phyloP scores from a whole-genome alignment of 2,329 filamentous ascomycete genomes.

The Colletotrichum cuscutae region DNA sequence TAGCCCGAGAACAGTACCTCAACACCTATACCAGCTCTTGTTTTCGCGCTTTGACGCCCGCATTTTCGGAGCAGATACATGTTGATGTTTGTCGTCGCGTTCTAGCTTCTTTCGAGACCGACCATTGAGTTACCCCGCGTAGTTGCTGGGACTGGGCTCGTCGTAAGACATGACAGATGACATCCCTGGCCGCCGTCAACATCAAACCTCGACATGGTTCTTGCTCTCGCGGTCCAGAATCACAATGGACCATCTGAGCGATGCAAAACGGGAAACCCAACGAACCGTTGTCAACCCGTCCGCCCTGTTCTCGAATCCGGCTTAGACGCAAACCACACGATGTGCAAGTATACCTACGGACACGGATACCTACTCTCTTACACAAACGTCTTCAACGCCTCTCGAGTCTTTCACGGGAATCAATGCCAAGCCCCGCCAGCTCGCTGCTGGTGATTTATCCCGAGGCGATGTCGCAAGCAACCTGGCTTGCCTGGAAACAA shows the following conservation, averaged over 20 bases:
- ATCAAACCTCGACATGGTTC: neutral
- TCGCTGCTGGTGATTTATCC: neutral
- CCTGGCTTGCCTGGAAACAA: neutral
- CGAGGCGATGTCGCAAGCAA: neutral
- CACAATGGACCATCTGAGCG: too few relatives aligned
- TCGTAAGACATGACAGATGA: neutral
- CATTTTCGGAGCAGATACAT: neutral
- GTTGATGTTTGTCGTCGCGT: neutral
- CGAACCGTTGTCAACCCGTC: neutral
- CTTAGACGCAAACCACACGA: neutral
- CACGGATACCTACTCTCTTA: neutral
- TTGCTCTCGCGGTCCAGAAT: neutral
- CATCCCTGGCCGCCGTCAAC: neutral
- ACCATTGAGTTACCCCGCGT: neutral
- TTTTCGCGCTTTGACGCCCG: neutral
- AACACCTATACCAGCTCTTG: neutral
- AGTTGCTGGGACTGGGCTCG: neutral
- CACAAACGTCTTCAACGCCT: neutral
- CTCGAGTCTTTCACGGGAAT: neutral
- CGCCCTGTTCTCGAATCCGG: neutral
- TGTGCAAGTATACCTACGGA: neutral
- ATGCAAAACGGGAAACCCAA: neutral
- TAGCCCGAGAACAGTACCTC: neutral
- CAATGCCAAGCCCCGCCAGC: neutral
- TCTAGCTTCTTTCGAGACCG: neutral